These are phyloP conservation scores for Hanseniaspora guilliermondii DNA, from an alignment of 805 yeast genomes.

Conservation along the genomic window DNA sequence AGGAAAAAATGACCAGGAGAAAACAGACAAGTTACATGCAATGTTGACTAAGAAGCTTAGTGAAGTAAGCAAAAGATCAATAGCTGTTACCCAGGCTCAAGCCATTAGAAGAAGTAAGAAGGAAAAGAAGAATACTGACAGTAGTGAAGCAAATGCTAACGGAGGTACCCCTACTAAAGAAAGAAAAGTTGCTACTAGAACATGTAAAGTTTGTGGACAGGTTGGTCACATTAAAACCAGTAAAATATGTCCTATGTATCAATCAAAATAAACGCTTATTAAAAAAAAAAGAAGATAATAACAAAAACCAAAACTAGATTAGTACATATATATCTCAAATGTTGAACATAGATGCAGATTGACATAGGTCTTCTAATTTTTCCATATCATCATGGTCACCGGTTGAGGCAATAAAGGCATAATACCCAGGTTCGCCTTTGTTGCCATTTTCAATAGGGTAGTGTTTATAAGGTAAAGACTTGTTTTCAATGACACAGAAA, in stretches of 20 bases:
- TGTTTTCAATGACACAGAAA: conserved; percentile 31
- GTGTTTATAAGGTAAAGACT: conserved; percentile 21
- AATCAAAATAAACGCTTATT: conserved; percentile 15
- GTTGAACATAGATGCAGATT: conserved; percentile 22
- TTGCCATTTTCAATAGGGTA: conserved; percentile 25
- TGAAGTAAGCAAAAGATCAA: conserved; percentile 11
- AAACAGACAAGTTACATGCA: conserved; percentile 62
- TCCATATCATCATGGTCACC: conserved; percentile 16
- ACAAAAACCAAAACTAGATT: no score
- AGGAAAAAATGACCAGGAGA: conserved; percentile 73
- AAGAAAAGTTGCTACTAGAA: conserved; percentile 45
- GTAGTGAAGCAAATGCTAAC: conserved; percentile 40
- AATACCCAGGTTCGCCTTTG: conserved; percentile 29
- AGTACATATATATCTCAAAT: conserved; percentile 16
- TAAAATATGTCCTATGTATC: conserved; percentile 76
- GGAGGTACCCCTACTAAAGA: conserved; percentile 45
- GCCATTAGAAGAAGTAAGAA: conserved; percentile 25
- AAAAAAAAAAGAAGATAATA: neutral
- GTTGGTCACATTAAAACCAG: conserved; percentile 90
- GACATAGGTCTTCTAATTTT: conserved; percentile 21
- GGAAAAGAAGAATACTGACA: conserved; percentile 15
- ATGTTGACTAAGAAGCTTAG: conserved; percentile 69
- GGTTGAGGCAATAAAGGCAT: conserved; percentile 26
- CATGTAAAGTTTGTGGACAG: conserved; percentile 92
- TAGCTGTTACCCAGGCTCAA: conserved; percentile 20